A percentile compares a stretch with the other conserved stretches of the same genome.
Conservation (phyloP, 169 alveolate species). For the Theileria annulata region DNA sequence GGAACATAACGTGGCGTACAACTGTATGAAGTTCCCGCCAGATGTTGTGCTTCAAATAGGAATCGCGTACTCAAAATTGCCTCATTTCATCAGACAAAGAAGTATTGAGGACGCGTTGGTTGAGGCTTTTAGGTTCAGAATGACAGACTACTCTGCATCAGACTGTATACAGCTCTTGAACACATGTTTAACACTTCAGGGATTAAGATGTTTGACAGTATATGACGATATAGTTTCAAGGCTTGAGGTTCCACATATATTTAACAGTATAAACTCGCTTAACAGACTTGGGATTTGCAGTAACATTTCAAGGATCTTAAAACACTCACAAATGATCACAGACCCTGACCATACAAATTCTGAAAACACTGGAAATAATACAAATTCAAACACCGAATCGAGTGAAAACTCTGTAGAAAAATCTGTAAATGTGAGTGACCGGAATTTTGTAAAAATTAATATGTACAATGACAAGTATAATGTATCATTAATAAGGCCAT, state of each 20-base stretch:
- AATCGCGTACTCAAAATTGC: slow-evolving; percentile 64
- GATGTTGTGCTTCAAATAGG: slow-evolving; percentile 63
- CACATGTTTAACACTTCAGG: slow-evolving; percentile 60
- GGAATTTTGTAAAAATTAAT: slow-evolving; percentile 1
- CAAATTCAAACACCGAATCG: background rate
- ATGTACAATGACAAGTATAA: slow-evolving; percentile 23
- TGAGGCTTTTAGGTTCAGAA: slow-evolving; percentile 52
- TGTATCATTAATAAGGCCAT: slow-evolving; percentile 44
- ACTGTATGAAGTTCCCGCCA: slow-evolving; percentile 65
- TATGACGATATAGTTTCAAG: slow-evolving; percentile 40
- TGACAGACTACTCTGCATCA: slow-evolving; percentile 57
- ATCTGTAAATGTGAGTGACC: background rate
- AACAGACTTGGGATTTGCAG: slow-evolving; percentile 60
- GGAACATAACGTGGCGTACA: slow-evolving; percentile 67
- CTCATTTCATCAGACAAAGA: slow-evolving; percentile 62
- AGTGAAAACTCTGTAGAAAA: background rate
- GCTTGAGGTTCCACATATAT: slow-evolving; percentile 46
- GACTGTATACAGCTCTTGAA: slow-evolving; percentile 64
- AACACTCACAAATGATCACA: slow-evolving; percentile 32
- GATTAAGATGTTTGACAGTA: slow-evolving; percentile 39
- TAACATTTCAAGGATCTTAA: slow-evolving; percentile 40
- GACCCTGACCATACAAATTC: background rate
- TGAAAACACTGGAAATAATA: background rate
- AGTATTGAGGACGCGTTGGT: slow-evolving; percentile 60
- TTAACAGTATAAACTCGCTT: slow-evolving; percentile 34